Percentiles rank a stretch among this genome's conserved stretches.
These are phyloP conservation scores for Eucalyptus curtisii DNA, from an alignment of 345 rosid genomes.

Conservation along the genomic window DNA sequence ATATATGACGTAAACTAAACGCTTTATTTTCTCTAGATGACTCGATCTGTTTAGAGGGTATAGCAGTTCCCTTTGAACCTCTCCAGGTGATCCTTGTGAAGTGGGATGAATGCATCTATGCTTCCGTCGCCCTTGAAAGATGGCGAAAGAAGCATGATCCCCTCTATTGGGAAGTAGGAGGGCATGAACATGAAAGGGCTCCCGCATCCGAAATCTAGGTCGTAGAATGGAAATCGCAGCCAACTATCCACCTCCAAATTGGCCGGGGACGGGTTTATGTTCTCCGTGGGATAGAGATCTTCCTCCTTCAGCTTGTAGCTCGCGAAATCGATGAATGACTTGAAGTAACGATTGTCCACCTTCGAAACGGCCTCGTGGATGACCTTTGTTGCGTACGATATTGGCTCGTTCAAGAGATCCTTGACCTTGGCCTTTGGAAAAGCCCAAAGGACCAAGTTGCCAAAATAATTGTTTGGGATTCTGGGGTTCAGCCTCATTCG, in stretches of 20 bases:
- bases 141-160: constrained; percentile 6
- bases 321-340: constrained; percentile 11
- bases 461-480: constrained; percentile 18
- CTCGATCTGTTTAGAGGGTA: neutral
- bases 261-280: neutral
- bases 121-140: constrained; percentile 13
- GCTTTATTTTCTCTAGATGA: neutral
- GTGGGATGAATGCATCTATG: constrained; percentile 8
- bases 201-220: constrained; percentile 16
- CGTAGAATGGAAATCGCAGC: constrained; percentile 18
- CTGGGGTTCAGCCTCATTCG: neutral
- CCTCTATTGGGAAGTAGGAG: constrained; percentile 6
- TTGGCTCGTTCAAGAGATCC: constrained; percentile 4
- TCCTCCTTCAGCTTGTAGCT: neutral
- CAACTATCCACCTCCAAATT: constrained; percentile 21
- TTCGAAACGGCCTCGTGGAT: constrained; percentile 6
- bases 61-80: neutral
- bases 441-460: constrained; percentile 26
- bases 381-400: constrained; percentile 5
- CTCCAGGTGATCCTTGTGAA: constrained; percentile 2
- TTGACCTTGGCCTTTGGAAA: constrained; percentile 7
- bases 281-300: neutral
- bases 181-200: constrained; percentile 17
- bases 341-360: constrained; percentile 7
- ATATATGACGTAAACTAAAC: neutral